phyloP scores from a whole-genome alignment of 2,329 filamentous ascomycete species.

The Penicillium aurantiogriseum region DNA sequence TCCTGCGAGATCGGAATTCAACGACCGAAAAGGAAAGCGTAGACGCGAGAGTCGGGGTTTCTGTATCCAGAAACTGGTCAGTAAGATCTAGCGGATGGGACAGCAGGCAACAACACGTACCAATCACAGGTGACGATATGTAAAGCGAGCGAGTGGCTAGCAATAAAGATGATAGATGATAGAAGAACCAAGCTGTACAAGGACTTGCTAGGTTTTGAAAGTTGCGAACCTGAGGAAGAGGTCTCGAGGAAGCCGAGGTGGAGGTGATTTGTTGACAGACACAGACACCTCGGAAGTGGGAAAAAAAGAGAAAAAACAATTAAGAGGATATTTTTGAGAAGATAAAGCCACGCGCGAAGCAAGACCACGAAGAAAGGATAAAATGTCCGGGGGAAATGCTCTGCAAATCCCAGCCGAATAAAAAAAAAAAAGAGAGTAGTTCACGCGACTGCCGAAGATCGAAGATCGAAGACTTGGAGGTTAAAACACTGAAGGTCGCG shows the following conservation, averaged over 20 bases:
- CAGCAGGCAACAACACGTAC: conserved; percentile 14
- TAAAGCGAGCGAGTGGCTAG: conserved; percentile 25
- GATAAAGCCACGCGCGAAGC: conserved; percentile 7
- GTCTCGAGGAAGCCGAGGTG: conserved; percentile 8
- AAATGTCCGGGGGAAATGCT: conserved; percentile 32
- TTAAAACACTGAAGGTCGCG: conserved; percentile 18
- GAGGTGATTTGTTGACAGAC: conserved; percentile 2
- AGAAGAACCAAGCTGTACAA: conserved; percentile 23
- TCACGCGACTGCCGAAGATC: conserved; percentile 20
- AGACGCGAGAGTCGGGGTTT: conserved; percentile 8
- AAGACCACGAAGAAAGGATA: conserved; percentile 13
- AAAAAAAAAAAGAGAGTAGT: conserved; percentile 22
- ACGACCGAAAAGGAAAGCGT: conserved; percentile 6
- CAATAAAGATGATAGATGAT: conserved; percentile 13
- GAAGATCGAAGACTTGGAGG: conserved; percentile 18
- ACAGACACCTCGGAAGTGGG: not conserved
- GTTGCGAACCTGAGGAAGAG: conserved; percentile 1
- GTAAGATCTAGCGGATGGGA: conserved; percentile 2
- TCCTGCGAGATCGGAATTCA: conserved; percentile 5
- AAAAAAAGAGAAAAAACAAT: conserved; percentile 6
- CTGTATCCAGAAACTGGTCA: conserved; percentile 8
- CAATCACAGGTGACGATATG: conserved; percentile 19
- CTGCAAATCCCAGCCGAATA: conserved; percentile 36
- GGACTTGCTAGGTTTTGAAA: conserved; percentile 10
- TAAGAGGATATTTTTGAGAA: conserved; percentile 19